Evolutionary conservation across 176 grass and related monocot genomes (phyloP), one percentile per base, ranked within the genome.

Genomic region (Paspalum notatum): DNA sequence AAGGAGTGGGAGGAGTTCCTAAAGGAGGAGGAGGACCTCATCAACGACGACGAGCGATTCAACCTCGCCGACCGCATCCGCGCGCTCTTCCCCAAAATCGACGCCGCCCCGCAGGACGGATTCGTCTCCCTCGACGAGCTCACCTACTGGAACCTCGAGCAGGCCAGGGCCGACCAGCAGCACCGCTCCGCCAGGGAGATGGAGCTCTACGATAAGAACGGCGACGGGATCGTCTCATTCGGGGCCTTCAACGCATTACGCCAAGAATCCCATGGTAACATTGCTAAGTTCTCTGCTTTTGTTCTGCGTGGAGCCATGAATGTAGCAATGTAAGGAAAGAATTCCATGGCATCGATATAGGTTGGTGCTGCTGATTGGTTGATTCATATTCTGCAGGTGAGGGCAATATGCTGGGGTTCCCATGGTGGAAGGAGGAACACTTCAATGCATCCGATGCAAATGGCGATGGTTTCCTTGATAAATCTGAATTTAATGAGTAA

Each of bases 1-100:
- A 85, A 84, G 66, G 91, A 88, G 37, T 97, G 94, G 89, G 94
- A 97, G 83, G 89, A 90, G 45, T 93, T 91, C 86, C 77, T 97
- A 72, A 84, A 80, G 79, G 85, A 87, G 46, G 83, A 93, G 40
- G 84, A 97, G 80, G 85, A 93, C 44, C 86, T 87, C 61, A 82
- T 94, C 75, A 91, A 91, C 48, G 86, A 94, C 22, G 91, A 94
- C 58, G 89, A 94, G 9, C 87, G 78, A 12, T 97, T 93, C 85
- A 93, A 97, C 77, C 56, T 97, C 39, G 78, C 73, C 50, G 76
- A 91, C 27, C 91, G 94, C 58, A 93, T 93, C 72, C 51, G 69
- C 22, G 56, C 75, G 77, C 89, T 93, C 13, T 97, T 97, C 70
- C 94, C 94, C 53, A 81, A 91, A 24, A 93, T 97, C 65, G 91